Percentiles rank a stretch among this genome's conserved stretches.
phyloP scores from a whole-genome alignment of 73 alveolate species.

The Diophrys sp. region DNA sequence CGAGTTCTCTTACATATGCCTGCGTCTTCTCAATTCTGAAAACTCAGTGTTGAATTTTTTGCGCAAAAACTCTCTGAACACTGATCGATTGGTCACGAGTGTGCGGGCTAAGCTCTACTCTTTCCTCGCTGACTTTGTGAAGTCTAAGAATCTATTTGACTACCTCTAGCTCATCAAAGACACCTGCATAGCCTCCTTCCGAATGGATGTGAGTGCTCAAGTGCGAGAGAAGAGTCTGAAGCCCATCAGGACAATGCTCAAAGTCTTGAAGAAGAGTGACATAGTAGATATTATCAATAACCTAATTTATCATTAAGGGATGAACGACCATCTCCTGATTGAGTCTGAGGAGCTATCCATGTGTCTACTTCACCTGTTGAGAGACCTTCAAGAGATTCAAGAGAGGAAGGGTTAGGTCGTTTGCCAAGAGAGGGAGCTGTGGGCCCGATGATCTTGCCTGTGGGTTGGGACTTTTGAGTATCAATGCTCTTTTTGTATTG shows the following conservation, averaged over 20 bases:
- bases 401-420: no score
- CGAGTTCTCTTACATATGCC: not conserved
- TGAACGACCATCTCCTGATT: no score
- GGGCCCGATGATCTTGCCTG: no score
- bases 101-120: not conserved
- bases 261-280: constrained; percentile 19
- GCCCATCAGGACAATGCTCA: constrained; percentile 34
- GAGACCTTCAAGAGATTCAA: no score
- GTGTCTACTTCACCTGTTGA: no score
- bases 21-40: not conserved
- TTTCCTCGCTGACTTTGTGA: not conserved
- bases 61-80: not conserved
- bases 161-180: not conserved
- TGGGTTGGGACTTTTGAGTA: no score
- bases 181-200: constrained; percentile 40
- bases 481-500: no score
- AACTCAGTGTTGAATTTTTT: not conserved
- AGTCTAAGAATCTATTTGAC: not conserved
- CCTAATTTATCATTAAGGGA: no score
- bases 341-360: no score
- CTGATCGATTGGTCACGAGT: not conserved
- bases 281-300: constrained; percentile 32
- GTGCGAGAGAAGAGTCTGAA: constrained; percentile 49
- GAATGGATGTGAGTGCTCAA: constrained; percentile 40
- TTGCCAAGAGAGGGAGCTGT: no score